Evolutionary conservation across 2,329 filamentous ascomycete species (phyloP).

Genomic region (Elsinoe perseae): DNA sequence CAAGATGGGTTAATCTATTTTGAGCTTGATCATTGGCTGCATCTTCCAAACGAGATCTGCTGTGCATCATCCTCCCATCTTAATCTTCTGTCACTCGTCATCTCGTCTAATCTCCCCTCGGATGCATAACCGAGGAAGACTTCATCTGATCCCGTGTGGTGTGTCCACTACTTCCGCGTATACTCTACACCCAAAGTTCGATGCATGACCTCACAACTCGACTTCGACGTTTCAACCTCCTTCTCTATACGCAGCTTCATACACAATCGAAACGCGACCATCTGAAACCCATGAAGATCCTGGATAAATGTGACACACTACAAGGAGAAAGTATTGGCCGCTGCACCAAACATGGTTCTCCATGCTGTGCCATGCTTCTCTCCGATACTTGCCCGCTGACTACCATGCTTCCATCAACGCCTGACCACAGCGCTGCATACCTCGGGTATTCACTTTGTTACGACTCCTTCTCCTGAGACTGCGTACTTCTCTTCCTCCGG

Average conservation of each 20-base stretch:
- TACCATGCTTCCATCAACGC: slow-evolving; percentile 10
- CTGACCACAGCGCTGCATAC: background rate
- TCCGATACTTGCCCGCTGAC: slow-evolving; percentile 7
- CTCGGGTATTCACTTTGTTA: slow-evolving; percentile 9
- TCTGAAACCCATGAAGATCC: slow-evolving; percentile 3
- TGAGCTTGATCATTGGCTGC: slow-evolving; percentile 2
- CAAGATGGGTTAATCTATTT: background rate
- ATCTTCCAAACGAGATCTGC: slow-evolving; percentile 6
- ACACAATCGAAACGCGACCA: slow-evolving; percentile 9
- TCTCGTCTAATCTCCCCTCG: background rate
- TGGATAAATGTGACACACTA: background rate
- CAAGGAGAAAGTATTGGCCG: slow-evolving; percentile 5
- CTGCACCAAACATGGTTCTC: background rate
- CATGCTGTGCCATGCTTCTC: slow-evolving; percentile 1
- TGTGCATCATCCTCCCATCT: slow-evolving; percentile 6
- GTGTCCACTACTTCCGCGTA: background rate
- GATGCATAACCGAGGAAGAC: background rate
- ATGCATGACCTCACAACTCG: background rate
- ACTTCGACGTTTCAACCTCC: slow-evolving; percentile 9
- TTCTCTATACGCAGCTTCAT: background rate
- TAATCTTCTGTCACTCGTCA: slow-evolving; percentile 8
- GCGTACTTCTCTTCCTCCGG: background rate
- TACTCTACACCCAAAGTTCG: background rate
- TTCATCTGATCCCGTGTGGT: background rate
- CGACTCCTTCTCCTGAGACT: background rate